A percentile compares a stretch with the other conserved stretches of the same genome.
phyloP scores from a whole-genome alignment of 2,329 filamentous ascomycete genomes.

The Tolypocladium sp. region DNA sequence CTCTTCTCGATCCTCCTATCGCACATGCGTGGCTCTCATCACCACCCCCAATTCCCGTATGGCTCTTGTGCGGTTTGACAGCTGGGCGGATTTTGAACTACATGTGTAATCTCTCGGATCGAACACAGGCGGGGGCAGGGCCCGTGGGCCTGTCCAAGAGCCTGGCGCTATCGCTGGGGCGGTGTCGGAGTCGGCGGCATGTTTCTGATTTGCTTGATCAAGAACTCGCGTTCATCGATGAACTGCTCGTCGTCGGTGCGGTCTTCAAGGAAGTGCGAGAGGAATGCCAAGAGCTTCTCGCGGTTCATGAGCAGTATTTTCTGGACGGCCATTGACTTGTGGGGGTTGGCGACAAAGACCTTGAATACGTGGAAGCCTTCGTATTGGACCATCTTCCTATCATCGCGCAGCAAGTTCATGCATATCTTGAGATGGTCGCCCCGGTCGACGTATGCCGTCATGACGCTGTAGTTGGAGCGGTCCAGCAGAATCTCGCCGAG shows the following conservation, averaged over 20 bases:
- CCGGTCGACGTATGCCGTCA: slow-evolving; percentile 93
- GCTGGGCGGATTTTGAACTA: neutral
- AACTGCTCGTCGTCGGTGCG: slow-evolving; percentile 97
- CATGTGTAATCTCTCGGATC: neutral
- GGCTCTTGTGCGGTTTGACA: neutral
- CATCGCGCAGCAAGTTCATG: slow-evolving; percentile 94
- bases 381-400: slow-evolving; percentile 98
- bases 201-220: slow-evolving; percentile 85
- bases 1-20: neutral
- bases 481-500: slow-evolving; percentile 91
- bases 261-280: slow-evolving; percentile 88
- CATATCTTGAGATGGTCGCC: slow-evolving; percentile 95
- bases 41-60: neutral
- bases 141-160: neutral
- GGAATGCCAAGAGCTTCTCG: slow-evolving; percentile 78
- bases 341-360: slow-evolving; percentile 96
- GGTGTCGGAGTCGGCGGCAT: slow-evolving; percentile 51
- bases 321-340: slow-evolving; percentile 94
- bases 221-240: slow-evolving; percentile 92
- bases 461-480: slow-evolving; percentile 92
- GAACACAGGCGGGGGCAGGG: neutral
- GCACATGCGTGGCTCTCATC: neutral
- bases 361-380: slow-evolving; percentile 99
- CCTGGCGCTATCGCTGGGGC: slow-evolving; percentile 30
- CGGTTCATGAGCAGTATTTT: slow-evolving; percentile 95